Evolutionary conservation across 2,329 filamentous ascomycete species (phyloP).

Genomic region (Pestalotiopsis fici): DNA sequence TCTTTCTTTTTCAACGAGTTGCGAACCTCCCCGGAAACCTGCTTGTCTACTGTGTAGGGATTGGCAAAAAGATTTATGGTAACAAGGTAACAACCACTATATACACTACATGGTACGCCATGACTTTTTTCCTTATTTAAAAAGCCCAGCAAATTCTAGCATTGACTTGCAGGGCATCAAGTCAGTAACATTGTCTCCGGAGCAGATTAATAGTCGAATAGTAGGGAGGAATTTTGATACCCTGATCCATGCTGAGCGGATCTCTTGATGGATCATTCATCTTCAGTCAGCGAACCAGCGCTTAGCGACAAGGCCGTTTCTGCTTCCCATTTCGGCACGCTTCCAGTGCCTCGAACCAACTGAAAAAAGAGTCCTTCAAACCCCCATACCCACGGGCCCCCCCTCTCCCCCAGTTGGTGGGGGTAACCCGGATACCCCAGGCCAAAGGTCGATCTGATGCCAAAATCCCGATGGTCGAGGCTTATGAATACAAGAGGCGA

Average conservation of each 20-base stretch:
- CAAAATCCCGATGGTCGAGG: background rate
- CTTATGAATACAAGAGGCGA: background rate
- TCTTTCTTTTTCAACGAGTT: background rate
- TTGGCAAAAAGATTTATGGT: background rate
- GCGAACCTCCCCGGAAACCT: background rate
- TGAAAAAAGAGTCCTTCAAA: background rate
- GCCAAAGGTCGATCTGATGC: slow-evolving; percentile 2
- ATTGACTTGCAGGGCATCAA: background rate
- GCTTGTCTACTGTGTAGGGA: background rate
- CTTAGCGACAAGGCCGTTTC: background rate
- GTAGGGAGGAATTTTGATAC: background rate
- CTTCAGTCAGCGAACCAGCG: background rate
- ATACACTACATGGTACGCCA: background rate
- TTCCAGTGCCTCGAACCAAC: background rate
- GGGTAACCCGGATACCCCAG: background rate
- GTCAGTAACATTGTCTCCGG: background rate
- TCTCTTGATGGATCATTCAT: background rate
- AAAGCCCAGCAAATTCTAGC: too few species aligned
- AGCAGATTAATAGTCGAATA: background rate
- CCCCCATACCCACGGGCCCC: slow-evolving; percentile 1
- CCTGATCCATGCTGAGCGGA: background rate
- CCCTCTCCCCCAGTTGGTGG: background rate
- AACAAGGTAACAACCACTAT: background rate
- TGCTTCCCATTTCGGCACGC: background rate
- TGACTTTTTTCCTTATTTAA: background rate